A percentile compares a stretch with the other conserved stretches of the same genome.
phyloP scores from a whole-genome alignment of 306 rosid species.

The Pyrus bretschneideri region DNA sequence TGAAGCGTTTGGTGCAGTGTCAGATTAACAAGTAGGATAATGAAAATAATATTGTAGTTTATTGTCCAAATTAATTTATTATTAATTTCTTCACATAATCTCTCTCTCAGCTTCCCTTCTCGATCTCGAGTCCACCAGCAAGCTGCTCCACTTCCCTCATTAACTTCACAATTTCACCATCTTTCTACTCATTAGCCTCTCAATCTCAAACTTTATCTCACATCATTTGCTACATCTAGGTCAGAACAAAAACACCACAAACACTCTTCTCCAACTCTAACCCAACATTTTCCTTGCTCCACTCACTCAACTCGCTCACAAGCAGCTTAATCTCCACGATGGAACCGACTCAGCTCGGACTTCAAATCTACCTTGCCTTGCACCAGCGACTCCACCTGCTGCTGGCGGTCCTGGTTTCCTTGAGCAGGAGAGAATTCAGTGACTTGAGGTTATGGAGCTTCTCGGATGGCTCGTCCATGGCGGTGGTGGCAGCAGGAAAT shows the following conservation, averaged over 20 bases:
- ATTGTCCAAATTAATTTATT: too few species aligned
- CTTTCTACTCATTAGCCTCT: conserved; percentile 13
- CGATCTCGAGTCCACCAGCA: conserved; percentile 16
- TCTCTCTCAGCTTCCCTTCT: conserved; percentile 34
- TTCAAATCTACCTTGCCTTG: conserved; percentile 25
- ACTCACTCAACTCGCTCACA: conserved; percentile 14
- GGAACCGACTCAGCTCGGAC: conserved; percentile 18
- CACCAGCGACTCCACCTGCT: conserved; percentile 33
- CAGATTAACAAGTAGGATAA: too few species aligned
- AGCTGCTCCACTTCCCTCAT: conserved; percentile 21
- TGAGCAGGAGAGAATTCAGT: conserved; percentile 53
- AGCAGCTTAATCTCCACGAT: conserved; percentile 18
- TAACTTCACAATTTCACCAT: conserved; percentile 27
- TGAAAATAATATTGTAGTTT: too few species aligned
- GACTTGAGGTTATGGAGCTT: conserved; percentile 58
- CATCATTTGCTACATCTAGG: conserved; percentile 29
- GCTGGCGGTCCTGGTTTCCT: conserved; percentile 45
- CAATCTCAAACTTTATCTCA: conserved; percentile 30
- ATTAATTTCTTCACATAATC: conserved; percentile 24
- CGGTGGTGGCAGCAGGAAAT: neutral
- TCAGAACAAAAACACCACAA: conserved; percentile 19
- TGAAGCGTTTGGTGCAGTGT: too few species aligned
- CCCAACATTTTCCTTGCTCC: conserved; percentile 8
- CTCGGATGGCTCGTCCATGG: conserved; percentile 25
- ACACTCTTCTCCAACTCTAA: conserved; percentile 41